Evolutionary conservation across 2,329 filamentous ascomycete genomes (phyloP).

Genomic region (Lachnellula cervina): DNA sequence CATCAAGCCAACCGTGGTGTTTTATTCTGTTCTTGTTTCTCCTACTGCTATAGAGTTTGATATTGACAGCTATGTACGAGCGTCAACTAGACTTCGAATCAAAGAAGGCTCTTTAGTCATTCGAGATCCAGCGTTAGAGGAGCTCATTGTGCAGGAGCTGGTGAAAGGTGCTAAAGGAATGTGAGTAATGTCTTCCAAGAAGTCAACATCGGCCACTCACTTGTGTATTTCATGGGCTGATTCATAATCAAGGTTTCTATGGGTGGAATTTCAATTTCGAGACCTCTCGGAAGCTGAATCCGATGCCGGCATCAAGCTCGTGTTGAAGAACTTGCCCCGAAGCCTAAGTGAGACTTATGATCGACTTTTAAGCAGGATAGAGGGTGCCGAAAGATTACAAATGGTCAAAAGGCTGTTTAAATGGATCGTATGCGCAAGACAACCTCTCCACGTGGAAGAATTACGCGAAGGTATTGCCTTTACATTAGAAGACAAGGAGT

Average conservation of each 20-base stretch:
- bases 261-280: conserved; percentile 16
- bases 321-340: conserved; percentile 10
- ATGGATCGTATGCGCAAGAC: conserved; percentile 14
- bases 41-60: conserved; percentile 5
- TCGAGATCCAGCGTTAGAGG: conserved; percentile 3
- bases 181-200: conserved; percentile 4
- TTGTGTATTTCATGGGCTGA: too few relatives aligned
- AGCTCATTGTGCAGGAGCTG: conserved; percentile 7
- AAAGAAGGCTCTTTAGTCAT: conserved; percentile 4
- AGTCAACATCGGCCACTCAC: too few relatives aligned
- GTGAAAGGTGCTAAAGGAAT: conserved; percentile 14
- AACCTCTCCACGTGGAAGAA: conserved; percentile 13
- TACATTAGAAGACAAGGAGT: conserved; percentile 9
- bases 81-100: conserved; percentile 1
- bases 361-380: conserved; percentile 9
- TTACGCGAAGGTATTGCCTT: conserved; percentile 14
- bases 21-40: not conserved
- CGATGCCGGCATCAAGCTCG: conserved; percentile 7
- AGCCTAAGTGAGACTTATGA: conserved; percentile 14
- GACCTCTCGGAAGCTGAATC: conserved; percentile 15
- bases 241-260: conserved; percentile 13
- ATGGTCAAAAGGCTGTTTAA: conserved; percentile 13
- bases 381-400: not conserved
- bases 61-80: conserved; percentile 9
- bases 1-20: not conserved